These are phyloP conservation scores for Hylodesmum podocarpum DNA, from an alignment of 306 rosid species.

Conservation along the genomic window DNA sequence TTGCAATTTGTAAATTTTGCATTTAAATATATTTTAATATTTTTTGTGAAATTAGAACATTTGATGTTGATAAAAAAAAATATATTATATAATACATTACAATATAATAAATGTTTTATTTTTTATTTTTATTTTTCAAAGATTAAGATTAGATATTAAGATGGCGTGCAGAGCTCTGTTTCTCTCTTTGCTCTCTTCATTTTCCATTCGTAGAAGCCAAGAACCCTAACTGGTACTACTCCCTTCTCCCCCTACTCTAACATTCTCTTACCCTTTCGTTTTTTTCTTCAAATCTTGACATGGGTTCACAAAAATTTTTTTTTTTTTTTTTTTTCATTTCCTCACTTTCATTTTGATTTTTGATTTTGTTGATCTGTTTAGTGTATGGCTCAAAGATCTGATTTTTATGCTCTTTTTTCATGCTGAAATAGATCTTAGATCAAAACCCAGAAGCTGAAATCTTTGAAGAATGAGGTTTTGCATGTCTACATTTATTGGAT, in stretches of 20 bases:
- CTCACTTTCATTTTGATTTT: slow-evolving; percentile 19
- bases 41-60: no score
- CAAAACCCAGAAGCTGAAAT: slow-evolving; percentile 37
- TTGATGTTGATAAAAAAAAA: no score
- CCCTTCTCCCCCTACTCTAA: slow-evolving; percentile 19
- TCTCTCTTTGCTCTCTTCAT: slow-evolving; percentile 23
- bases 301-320: not conserved
- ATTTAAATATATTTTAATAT: not conserved
- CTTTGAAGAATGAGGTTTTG: slow-evolving; percentile 28
- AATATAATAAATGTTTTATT: not conserved
- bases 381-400: slow-evolving; percentile 34
- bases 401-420: not conserved
- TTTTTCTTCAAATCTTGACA: not conserved
- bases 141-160: slow-evolving; percentile 30
- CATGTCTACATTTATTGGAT: slow-evolving; percentile 29
- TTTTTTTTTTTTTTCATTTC: not conserved
- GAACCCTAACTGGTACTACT: slow-evolving; percentile 54
- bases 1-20: not conserved
- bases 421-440: slow-evolving; percentile 32
- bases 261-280: not conserved
- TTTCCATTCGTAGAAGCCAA: slow-evolving; percentile 41
- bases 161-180: slow-evolving; percentile 35
- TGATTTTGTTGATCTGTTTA: slow-evolving; percentile 22
- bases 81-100: not conserved
- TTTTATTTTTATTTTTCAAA: not conserved